Evolutionary conservation across 1,284 basidiomycete genomes (phyloP).

Genomic region (Ceratobasidium sp.): DNA sequence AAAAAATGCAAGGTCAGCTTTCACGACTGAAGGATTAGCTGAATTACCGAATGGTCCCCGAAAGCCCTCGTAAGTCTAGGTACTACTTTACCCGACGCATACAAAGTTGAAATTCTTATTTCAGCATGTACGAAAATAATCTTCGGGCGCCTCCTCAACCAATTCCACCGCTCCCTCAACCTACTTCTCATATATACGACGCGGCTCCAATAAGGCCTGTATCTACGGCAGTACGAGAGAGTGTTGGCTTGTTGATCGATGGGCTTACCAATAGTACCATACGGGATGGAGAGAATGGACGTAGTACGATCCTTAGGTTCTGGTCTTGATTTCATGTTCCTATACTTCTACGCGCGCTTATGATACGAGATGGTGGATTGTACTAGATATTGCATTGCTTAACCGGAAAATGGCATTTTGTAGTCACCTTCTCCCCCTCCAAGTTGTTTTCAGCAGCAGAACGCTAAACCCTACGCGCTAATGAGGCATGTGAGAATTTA

Average conservation of each 20-base stretch:
- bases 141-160: slow-evolving; percentile 65
- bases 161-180: slow-evolving; percentile 70
- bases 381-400: too few relatives aligned
- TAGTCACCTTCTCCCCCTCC: too few relatives aligned
- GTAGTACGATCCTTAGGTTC: slow-evolving; percentile 31
- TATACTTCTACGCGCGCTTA: too few relatives aligned
- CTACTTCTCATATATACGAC: slow-evolving; percentile 82
- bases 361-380: too few relatives aligned
- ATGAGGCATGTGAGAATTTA: too few relatives aligned
- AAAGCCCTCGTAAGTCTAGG: slow-evolving; percentile 63
- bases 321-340: slow-evolving; percentile 22
- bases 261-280: slow-evolving; percentile 48
- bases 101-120: too few relatives aligned
- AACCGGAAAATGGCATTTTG: too few relatives aligned
- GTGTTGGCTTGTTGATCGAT: slow-evolving; percentile 73
- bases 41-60: slow-evolving; percentile 64
- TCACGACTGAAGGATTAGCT: slow-evolving; percentile 64
- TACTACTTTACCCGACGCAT: background rate
- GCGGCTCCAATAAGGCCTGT: slow-evolving; percentile 80
- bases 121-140: slow-evolving; percentile 75
- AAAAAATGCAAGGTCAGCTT: slow-evolving; percentile 66
- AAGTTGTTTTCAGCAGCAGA: too few relatives aligned
- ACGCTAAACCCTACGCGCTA: too few relatives aligned
- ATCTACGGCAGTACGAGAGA: slow-evolving; percentile 77
- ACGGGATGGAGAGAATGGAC: slow-evolving; percentile 16